Conservation (phyloP, 164 flowering plant species). For the Annona squamosa region DNA sequence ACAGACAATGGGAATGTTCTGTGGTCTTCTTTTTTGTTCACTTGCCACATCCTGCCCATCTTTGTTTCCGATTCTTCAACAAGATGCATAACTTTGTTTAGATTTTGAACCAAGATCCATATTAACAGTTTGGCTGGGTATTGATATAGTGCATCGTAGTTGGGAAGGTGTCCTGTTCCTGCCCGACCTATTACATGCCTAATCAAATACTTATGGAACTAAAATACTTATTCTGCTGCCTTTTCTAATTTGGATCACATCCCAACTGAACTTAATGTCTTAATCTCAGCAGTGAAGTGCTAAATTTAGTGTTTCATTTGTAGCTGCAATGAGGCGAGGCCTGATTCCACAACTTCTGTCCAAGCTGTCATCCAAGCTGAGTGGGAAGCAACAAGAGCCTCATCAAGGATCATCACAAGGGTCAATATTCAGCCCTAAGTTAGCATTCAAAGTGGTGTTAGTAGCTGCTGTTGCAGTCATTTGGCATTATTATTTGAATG, state of each 20-base stretch:
- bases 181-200: no score
- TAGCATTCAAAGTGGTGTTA: conserved; percentile 45
- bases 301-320: conserved; percentile 12
- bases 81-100: no score
- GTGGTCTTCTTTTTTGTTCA: no score
- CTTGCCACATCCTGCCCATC: no score
- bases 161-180: no score
- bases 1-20: no score
- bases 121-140: no score
- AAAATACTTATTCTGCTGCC: not conserved
- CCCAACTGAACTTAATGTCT: not conserved
- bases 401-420: conserved; percentile 23
- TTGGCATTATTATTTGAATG: conserved; percentile 58
- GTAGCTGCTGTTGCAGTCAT: conserved; percentile 60
- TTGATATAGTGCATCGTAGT: no score
- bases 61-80: no score
- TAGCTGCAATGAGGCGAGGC: conserved; percentile 39
- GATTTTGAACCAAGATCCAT: no score
- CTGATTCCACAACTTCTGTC: conserved; percentile 38
- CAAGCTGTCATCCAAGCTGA: conserved; percentile 48
- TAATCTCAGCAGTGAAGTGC: not conserved
- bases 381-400: conserved; percentile 34
- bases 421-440: conserved; percentile 30
- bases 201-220: no score
- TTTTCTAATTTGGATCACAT: not conserved